Percentiles rank a stretch among this genome's conserved stretches.
Evolutionary conservation across 768 basidiomycete genomes (phyloP).

Genomic region (Dendrothele bispora): DNA sequence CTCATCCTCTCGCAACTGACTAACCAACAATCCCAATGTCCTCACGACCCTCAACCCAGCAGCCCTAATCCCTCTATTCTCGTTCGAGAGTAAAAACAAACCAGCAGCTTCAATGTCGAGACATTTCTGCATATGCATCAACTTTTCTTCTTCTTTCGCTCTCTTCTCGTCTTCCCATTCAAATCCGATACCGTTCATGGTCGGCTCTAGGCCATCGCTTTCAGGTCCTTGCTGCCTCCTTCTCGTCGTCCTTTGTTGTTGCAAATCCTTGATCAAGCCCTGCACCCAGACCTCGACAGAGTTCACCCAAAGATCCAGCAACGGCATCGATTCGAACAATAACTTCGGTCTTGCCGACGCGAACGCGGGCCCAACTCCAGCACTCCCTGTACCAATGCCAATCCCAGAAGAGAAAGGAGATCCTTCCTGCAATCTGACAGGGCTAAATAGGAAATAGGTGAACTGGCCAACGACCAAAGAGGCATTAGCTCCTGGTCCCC

Average conservation of each 20-base stretch:
- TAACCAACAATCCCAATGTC: constrained; percentile 49
- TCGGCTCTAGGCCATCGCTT: no score
- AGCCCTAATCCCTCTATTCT: constrained; percentile 46
- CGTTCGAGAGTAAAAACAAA: constrained; percentile 72
- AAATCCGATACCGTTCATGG: no score
- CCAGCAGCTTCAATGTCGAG: constrained; percentile 70
- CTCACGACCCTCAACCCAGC: constrained; percentile 68
- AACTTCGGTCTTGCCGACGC: no score
- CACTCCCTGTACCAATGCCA: no score
- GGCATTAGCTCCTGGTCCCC: no score
- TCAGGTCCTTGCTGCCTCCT: no score
- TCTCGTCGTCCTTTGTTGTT: no score
- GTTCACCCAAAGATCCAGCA: constrained; percentile 73
- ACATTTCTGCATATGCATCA: constrained; percentile 43
- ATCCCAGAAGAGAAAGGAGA: no score
- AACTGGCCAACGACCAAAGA: constrained; percentile 65
- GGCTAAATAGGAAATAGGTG: constrained; percentile 73
- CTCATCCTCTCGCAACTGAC: constrained; percentile 39
- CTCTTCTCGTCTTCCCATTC: no score
- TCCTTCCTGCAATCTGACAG: constrained; percentile 63
- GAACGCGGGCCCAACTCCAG: no score
- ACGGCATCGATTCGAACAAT: constrained; percentile 61
- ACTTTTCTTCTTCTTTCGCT: no score
- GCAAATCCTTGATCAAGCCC: constrained; percentile 38
- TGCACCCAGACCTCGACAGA: constrained; percentile 71